A percentile compares a stretch with the other conserved stretches of the same genome.
Conservation (phyloP, 352 stramenopile genomes). For the Phytopythium sindhum region DNA sequence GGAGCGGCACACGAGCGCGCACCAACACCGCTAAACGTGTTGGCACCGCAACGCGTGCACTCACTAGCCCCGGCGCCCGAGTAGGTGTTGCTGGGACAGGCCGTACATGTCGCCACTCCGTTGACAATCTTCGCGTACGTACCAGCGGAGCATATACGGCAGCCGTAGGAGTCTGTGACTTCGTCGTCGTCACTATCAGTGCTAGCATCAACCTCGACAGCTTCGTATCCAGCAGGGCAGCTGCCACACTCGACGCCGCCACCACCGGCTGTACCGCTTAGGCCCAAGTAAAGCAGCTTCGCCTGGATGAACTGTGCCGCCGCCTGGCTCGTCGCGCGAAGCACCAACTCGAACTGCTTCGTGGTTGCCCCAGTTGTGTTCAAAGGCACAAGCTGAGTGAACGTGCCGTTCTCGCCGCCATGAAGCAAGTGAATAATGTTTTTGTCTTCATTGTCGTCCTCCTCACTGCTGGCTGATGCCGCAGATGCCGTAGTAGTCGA, state of each 20-base stretch:
- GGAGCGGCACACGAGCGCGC: conserved; percentile 43
- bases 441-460: conserved; percentile 17
- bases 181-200: conserved; percentile 13
- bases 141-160: conserved; percentile 56
- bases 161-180: conserved; percentile 31
- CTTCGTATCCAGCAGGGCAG: conserved; percentile 54
- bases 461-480: neutral
- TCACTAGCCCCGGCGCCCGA: conserved; percentile 40
- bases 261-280: conserved; percentile 49
- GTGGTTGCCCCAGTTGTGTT: conserved; percentile 37
- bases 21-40: conserved; percentile 52
- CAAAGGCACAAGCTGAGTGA: conserved; percentile 48
- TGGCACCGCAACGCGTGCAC: conserved; percentile 57
- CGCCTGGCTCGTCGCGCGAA: conserved; percentile 44
- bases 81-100: conserved; percentile 61
- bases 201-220: conserved; percentile 18
- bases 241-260: conserved; percentile 46
- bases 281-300: conserved; percentile 47
- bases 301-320: conserved; percentile 45
- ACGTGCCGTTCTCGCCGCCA: conserved; percentile 64
- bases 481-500: neutral
- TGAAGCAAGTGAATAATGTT: conserved; percentile 53
- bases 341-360: conserved; percentile 57
- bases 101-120: conserved; percentile 39
- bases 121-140: conserved; percentile 33